Conservation (phyloP, 2,329 filamentous ascomycete genomes). For the Scorias spongiosa region DNA sequence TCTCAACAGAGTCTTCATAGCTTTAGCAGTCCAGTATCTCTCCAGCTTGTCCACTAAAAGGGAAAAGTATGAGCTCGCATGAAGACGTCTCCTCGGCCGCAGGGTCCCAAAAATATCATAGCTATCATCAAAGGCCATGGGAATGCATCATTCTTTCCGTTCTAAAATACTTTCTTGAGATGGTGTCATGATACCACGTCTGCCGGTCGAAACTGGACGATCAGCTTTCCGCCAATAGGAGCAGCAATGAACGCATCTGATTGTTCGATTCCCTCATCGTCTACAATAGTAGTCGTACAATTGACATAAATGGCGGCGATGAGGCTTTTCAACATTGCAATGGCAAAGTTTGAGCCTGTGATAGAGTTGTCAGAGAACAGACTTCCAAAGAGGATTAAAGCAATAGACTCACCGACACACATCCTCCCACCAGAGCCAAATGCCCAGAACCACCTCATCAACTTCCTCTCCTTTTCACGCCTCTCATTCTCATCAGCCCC, state of each 20-base stretch:
- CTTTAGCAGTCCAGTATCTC: too few species aligned
- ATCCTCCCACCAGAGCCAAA: slow-evolving; percentile 32
- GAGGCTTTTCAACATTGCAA: slow-evolving; percentile 21
- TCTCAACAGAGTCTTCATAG: too few species aligned
- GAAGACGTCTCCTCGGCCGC: too few species aligned
- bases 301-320: slow-evolving; percentile 55
- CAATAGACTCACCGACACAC: slow-evolving; percentile 25
- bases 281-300: slow-evolving; percentile 24
- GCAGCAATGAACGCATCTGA: slow-evolving; percentile 28
- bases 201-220: slow-evolving; percentile 1
- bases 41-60: too few species aligned
- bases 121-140: too few species aligned
- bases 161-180: too few species aligned
- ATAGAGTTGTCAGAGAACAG: neutral
- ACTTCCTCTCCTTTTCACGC: slow-evolving; percentile 16
- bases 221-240: slow-evolving; percentile 15
- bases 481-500: slow-evolving; percentile 13
- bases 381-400: neutral
- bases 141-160: too few species aligned
- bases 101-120: too few species aligned
- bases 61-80: too few species aligned
- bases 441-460: slow-evolving; percentile 33
- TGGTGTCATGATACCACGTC: neutral
- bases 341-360: neutral
- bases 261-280: slow-evolving; percentile 25